Conservation (phyloP, 2,329 filamentous ascomycete species). For the Trichoderma sp. region DNA sequence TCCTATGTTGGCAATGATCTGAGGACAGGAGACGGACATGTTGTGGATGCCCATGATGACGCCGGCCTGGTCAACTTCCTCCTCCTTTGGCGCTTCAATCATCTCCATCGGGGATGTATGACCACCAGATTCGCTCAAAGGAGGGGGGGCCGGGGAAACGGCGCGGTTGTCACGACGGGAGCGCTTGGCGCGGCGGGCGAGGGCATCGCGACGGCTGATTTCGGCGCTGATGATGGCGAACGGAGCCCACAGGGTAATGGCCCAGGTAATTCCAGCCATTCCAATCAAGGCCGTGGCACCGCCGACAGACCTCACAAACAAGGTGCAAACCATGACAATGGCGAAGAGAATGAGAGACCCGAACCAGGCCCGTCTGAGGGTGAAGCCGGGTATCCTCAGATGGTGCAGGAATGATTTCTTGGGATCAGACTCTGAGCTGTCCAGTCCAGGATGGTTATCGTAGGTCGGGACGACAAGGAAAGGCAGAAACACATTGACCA, state of each 20-base stretch:
- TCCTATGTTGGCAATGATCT: constrained; percentile 84
- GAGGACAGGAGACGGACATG: constrained; percentile 87
- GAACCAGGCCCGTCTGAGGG: constrained; percentile 86
- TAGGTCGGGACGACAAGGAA: constrained; percentile 85
- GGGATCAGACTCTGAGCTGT: constrained; percentile 39
- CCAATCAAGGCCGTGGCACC: constrained; percentile 77
- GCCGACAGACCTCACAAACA: constrained; percentile 71
- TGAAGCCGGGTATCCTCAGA: constrained; percentile 79
- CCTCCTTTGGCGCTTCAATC: constrained; percentile 54
- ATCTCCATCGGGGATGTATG: constrained; percentile 17
- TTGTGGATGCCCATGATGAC: constrained; percentile 95
- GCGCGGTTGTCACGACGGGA: constrained; percentile 24
- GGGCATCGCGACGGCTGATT: constrained; percentile 77
- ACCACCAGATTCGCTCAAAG: constrained; percentile 32
- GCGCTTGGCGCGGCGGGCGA: constrained; percentile 49
- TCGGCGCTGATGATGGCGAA: constrained; percentile 95
- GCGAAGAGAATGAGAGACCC: constrained; percentile 83
- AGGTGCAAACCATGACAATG: constrained; percentile 77
- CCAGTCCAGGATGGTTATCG: constrained; percentile 47
- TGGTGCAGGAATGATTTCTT: constrained; percentile 54
- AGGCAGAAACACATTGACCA: constrained; percentile 79
- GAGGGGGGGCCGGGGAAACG: background rate
- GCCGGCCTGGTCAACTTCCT: constrained; percentile 74
- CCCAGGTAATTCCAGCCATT: constrained; percentile 87
- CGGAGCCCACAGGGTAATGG: constrained; percentile 88